Percentiles rank a stretch among this genome's conserved stretches.
These are phyloP conservation scores for Petunia axillaris DNA, from an alignment of 257 asterid genomes.

Conservation along the genomic window DNA sequence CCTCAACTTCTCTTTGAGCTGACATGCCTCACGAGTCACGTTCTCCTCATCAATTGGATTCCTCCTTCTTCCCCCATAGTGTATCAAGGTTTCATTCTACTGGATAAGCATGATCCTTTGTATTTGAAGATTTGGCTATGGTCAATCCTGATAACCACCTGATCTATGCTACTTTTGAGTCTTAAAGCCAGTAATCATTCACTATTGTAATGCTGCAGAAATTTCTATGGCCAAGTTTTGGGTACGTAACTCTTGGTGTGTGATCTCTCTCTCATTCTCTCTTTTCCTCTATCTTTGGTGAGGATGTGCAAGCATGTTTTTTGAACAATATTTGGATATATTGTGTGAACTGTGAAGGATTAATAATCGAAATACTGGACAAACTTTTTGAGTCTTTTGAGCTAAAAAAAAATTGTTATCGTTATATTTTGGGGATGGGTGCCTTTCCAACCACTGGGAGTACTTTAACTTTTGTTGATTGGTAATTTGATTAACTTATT, in stretches of 20 bases:
- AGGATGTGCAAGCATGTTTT: slow-evolving; percentile 4
- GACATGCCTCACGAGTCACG: neutral
- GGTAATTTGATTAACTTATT: neutral
- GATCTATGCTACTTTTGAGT: neutral
- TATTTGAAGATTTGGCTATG: neutral
- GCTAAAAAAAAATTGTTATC: neutral
- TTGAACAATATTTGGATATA: neutral
- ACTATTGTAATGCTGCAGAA: slow-evolving; percentile 1
- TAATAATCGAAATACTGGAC: neutral
- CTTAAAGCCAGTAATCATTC: slow-evolving; percentile 7
- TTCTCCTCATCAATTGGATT: neutral
- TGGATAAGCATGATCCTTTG: neutral
- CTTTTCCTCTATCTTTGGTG: neutral
- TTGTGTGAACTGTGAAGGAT: neutral
- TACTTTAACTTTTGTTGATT: neutral
- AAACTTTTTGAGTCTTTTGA: neutral
- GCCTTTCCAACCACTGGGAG: neutral
- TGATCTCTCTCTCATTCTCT: neutral
- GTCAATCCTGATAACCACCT: neutral
- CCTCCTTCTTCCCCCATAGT: neutral
- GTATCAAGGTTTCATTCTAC: neutral
- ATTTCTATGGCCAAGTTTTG: neutral
- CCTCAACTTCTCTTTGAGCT: neutral
- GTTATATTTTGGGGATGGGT: neutral
- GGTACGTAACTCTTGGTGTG: neutral